Evolutionary conservation across 257 asterid species (phyloP), one percentile per base, ranked within the genome.

Genomic region (Gentiana macrophylla): DNA sequence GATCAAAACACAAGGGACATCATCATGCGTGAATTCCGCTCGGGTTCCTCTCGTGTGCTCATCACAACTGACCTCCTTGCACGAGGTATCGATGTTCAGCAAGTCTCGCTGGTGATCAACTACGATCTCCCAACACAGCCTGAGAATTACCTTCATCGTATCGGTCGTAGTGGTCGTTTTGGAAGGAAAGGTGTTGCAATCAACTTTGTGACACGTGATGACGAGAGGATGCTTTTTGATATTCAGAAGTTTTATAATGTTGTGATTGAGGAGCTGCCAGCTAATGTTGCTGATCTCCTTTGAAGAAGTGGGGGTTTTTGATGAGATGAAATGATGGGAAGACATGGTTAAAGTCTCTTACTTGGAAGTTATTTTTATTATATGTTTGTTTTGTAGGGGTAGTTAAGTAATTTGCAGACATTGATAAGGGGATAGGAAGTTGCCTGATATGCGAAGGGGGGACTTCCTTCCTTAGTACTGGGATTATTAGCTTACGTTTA

Each of bases 131-230:
- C 95, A 1, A 82, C 93, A 53, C 93, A 86, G 73, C 89, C 95
- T 1, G 95, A 86, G 75, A 83, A 82, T 55, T 86, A 86, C 77
- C 86, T 86, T 36, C 95, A 83, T 60, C 84, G 92, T 62, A 80
- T 85, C 49, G 95, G 95, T 55, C 80, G 95, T 60, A 82, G 95
- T 80, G 95, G 95, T 46, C 72, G 93, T 24, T 80, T 83, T 53
- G 93, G 95, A 32, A 83, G 95, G 74, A 86, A 86, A 73, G 95
- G 89, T 72, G 95, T 86, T 32, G 92, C 93, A 10, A 83, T 86
- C 52, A 86, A 86, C 80, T 86, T 86, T 64, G 95, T 86, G 8
- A 86, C 89, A 0, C 74, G 70, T 37, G 95, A 86, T 10, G 95
- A 86, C 0, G 92, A 86, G n/a, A 79, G 89, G 54, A 78, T 85